These are phyloP conservation scores for Fusarium kyushuense DNA, from an alignment of 2,329 filamentous ascomycete genomes.

Conservation along the genomic window DNA sequence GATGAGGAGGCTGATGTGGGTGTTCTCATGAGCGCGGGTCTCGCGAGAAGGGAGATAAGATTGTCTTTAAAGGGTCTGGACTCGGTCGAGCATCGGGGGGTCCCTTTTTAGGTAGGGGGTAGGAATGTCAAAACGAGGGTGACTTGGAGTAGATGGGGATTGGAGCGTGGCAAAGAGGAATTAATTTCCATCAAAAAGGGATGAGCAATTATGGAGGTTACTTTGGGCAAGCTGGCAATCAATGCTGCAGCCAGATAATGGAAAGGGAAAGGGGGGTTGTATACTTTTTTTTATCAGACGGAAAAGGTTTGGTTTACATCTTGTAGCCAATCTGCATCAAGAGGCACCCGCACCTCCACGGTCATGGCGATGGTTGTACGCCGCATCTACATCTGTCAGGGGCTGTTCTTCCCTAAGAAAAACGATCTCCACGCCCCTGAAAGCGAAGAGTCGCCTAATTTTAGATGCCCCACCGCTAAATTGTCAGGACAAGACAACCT, in stretches of 20 bases:
- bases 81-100: conserved; percentile 45
- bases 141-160: conserved; percentile 6
- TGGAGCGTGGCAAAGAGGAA: conserved; percentile 36
- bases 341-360: conserved; percentile 21
- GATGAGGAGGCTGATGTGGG: conserved; percentile 71
- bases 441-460: conserved; percentile 35
- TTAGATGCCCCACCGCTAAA: conserved; percentile 38
- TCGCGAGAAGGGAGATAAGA: conserved; percentile 31
- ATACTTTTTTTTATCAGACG: conserved; percentile 32
- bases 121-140: conserved; percentile 25
- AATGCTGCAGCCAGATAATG: conserved; percentile 1
- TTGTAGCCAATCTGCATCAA: conserved; percentile 39
- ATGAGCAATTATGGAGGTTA: conserved; percentile 10
- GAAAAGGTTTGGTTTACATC: conserved; percentile 36
- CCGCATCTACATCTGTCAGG: conserved; percentile 36
- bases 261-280: conserved; percentile 33
- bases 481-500: conserved; percentile 1
- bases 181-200: conserved; percentile 26
- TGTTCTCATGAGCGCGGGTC: conserved; percentile 67
- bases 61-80: conserved; percentile 40
- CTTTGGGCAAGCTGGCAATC: conserved; percentile 30
- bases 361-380: conserved; percentile 29
- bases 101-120: conserved; percentile 23
- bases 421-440: neutral
- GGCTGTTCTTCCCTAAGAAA: conserved; percentile 10